Conservation (phyloP, 768 basidiomycete genomes). For the Dioszegia crocea region DNA sequence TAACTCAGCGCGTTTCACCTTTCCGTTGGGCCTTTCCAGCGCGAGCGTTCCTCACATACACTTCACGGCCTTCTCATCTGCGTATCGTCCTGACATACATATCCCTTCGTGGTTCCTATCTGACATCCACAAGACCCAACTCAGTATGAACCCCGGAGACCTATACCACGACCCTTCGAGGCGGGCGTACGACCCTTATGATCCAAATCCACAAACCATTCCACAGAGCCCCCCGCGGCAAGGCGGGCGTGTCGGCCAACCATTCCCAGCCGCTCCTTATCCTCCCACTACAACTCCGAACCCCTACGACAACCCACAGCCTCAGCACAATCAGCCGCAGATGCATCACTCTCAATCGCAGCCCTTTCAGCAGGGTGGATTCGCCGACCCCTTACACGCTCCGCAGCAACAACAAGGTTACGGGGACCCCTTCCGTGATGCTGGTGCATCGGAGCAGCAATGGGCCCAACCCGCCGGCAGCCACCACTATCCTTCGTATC, state of each 20-base stretch:
- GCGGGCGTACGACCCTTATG: constrained; percentile 5
- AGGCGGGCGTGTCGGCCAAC: neutral
- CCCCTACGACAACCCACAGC: constrained; percentile 7
- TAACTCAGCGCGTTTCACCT: neutral
- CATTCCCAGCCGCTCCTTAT: constrained; percentile 9
- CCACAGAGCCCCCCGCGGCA: constrained; percentile 5
- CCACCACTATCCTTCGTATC: constrained; percentile 2
- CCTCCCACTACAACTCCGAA: neutral
- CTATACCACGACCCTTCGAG: constrained; percentile 22
- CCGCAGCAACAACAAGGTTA: constrained; percentile 7
- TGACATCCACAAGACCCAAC: neutral
- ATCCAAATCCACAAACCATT: neutral
- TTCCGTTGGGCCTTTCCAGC: neutral
- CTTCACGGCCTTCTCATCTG: no score
- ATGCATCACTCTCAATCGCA: constrained; percentile 20
- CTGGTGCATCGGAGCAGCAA: neutral
- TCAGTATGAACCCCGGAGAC: constrained; percentile 43
- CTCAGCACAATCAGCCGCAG: constrained; percentile 8
- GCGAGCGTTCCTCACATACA: neutral
- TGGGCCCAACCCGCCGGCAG: constrained; percentile 2
- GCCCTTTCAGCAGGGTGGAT: constrained; percentile 1
- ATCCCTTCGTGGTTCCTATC: no score
- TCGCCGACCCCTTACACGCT: neutral
- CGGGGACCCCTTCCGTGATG: constrained; percentile 10
- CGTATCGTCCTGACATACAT: no score